phyloP scores from a whole-genome alignment of 2,329 filamentous ascomycete species.

The Akanthomyces uredinophilus region DNA sequence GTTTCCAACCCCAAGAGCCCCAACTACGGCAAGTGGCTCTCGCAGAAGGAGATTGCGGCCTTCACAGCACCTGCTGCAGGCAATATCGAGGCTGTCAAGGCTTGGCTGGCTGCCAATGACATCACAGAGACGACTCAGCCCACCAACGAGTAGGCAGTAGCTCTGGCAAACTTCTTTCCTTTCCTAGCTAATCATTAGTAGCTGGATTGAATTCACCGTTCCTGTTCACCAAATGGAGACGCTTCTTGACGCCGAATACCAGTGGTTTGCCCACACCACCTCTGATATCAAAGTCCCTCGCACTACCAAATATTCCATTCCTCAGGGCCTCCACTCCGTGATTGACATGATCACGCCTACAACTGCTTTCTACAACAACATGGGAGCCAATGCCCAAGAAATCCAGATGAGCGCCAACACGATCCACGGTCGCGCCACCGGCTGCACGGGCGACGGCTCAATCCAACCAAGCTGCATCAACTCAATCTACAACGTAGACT shows the following conservation, averaged over 20 bases:
- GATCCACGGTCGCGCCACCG: background rate
- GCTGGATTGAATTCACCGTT: constrained; percentile 11
- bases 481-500: constrained; percentile 15
- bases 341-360: constrained; percentile 18
- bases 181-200: background rate
- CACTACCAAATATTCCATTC: constrained; percentile 18
- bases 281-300: background rate
- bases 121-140: constrained; percentile 8
- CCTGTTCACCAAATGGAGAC: constrained; percentile 6
- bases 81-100: constrained; percentile 19
- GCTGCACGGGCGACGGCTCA: constrained; percentile 1
- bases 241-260: constrained; percentile 8
- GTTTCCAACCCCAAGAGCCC: constrained; percentile 23
- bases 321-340: constrained; percentile 13
- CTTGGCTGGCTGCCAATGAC: constrained; percentile 19
- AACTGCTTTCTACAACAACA: constrained; percentile 14
- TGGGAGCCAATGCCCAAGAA: background rate
- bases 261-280: background rate
- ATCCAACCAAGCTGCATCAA: constrained; percentile 15
- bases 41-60: constrained; percentile 19
- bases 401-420: background rate
- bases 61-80: constrained; percentile 21
- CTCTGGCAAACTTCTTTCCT: too few species aligned
- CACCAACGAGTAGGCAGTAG: background rate
- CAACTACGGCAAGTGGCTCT: constrained; percentile 24